Evolutionary conservation across 2,329 filamentous ascomycete genomes (phyloP).

Genomic region (Ploettnerulaceae sp.): DNA sequence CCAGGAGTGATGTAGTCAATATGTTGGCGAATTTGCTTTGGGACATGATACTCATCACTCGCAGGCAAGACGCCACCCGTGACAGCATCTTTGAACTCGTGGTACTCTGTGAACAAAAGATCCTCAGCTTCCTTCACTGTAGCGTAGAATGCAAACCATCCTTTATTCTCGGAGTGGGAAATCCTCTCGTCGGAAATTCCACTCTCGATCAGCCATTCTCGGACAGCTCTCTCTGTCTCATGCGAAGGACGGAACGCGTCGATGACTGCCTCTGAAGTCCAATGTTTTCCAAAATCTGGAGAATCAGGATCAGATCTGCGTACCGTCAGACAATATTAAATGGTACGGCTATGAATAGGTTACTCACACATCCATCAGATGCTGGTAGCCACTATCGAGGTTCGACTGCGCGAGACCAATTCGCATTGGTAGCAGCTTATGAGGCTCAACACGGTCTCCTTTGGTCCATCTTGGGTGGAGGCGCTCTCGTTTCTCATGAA

Average conservation of each 20-base stretch:
- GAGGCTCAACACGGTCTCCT: conserved; percentile 13
- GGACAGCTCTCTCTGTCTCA: conserved; percentile 40
- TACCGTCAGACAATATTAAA: too few species aligned
- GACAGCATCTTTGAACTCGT: conserved; percentile 19
- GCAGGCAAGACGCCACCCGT: conserved; percentile 21
- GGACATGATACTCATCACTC: conserved; percentile 19
- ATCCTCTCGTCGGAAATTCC: conserved; percentile 47
- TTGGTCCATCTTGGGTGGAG: conserved; percentile 16
- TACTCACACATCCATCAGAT: conserved; percentile 41
- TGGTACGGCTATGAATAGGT: too few species aligned
- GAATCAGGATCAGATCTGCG: conserved; percentile 33
- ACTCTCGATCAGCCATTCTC: conserved; percentile 47
- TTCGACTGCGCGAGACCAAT: conserved; percentile 43
- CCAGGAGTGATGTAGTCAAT: conserved; percentile 19
- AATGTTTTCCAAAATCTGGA: conserved; percentile 35
- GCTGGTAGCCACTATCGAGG: conserved; percentile 40
- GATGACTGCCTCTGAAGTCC: conserved; percentile 19
- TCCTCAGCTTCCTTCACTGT: conserved; percentile 42
- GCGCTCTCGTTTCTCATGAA: conserved; percentile 23
- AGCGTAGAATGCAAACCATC: conserved; percentile 33
- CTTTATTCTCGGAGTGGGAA: conserved; percentile 38
- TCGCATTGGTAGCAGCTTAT: conserved; percentile 20
- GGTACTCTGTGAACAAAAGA: conserved; percentile 48
- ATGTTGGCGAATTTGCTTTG: conserved; percentile 12
- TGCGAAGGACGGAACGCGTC: conserved; percentile 38